Evolutionary conservation across 2,329 filamentous ascomycete species (phyloP), one percentile per base, ranked within the genome.

Genomic region (Trichoderma koningiopsis): DNA sequence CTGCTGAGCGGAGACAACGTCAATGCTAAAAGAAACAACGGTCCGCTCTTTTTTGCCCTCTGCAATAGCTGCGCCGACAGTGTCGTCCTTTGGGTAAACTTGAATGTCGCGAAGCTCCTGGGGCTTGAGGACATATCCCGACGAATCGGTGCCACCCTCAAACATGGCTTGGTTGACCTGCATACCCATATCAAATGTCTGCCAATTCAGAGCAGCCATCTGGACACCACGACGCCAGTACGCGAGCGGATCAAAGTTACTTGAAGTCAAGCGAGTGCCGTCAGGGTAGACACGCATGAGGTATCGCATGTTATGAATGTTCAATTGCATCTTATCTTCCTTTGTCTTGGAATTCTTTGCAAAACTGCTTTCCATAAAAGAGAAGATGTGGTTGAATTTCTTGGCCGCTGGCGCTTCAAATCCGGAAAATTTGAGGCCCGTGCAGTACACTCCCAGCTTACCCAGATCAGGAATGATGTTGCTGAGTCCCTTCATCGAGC

Each of bases 111-210:
- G 91, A 71, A 97, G 88, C 77, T 94, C 92, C 43, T 90, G 87
- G 24, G 96, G 95, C 82, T 99, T 99, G 65, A 97, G 87, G 16
- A 98, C 94, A 76, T 98, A 99, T 56, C 96, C 96, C 3, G 92
- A 92, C 68, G 89, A 88, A 80, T 97, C 96, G 14, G 87, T 90
- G 55, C 93, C 93, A 69, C 93, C 92, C 58, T 94, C 92, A 77
- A 97, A 99, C 96, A 99, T 98, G 76, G 96, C 96, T 74, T 96
- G 92, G 78, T 98, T 98, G 79, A 98, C 87, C 77, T 98, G 95
- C 88, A 97, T 96, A 57, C 94, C 93, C 22, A 96, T 86, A 77
- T 98, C 96, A 76, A 96, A 97, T 0, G 94, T 98, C 81, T 99
- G 96, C 95, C 96, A 98, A 81, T 99, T 99, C 72, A 98, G 85